A percentile compares a stretch with the other conserved stretches of the same genome.
Conservation (phyloP, 306 rosid genomes). For the Purshia tridentata region DNA sequence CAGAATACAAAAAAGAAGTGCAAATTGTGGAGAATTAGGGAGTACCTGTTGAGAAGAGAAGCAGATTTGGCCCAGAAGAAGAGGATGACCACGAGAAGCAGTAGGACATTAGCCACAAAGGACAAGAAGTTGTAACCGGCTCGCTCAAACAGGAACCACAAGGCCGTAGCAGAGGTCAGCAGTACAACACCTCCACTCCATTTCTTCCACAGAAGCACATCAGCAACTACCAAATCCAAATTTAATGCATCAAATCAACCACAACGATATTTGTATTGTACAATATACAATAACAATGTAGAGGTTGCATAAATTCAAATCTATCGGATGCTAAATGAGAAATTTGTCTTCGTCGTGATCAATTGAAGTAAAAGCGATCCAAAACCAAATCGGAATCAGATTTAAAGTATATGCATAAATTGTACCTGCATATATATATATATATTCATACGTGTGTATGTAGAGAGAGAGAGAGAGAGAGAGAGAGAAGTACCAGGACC, state of each 20-base stretch:
- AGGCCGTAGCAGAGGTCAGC: slow-evolving; percentile 55
- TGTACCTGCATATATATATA: neutral
- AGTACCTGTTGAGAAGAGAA: slow-evolving; percentile 85
- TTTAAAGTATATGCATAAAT: neutral
- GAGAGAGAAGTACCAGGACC: slow-evolving; percentile 56
- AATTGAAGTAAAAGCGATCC: neutral
- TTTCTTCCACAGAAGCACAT: slow-evolving; percentile 87
- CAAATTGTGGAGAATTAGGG: neutral
- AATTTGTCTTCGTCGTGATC: neutral
- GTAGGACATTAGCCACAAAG: slow-evolving; percentile 78
- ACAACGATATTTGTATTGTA: neutral
- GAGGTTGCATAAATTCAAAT: neutral
- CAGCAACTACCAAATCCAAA: slow-evolving; percentile 61
- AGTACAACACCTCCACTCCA: slow-evolving; percentile 61
- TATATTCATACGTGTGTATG: neutral
- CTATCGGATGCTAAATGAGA: neutral
- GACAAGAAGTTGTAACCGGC: slow-evolving; percentile 84
- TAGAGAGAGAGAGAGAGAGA: neutral
- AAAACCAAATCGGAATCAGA: slow-evolving; percentile 11
- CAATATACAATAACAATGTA: neutral
- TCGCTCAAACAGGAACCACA: slow-evolving; percentile 83
- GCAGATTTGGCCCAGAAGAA: slow-evolving; percentile 98
- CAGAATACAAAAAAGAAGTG: neutral
- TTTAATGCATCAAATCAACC: neutral
- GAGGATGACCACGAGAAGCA: slow-evolving; percentile 81